phyloP scores from a whole-genome alignment of 2,329 filamentous ascomycete genomes.

The Diaporthe helianthi region DNA sequence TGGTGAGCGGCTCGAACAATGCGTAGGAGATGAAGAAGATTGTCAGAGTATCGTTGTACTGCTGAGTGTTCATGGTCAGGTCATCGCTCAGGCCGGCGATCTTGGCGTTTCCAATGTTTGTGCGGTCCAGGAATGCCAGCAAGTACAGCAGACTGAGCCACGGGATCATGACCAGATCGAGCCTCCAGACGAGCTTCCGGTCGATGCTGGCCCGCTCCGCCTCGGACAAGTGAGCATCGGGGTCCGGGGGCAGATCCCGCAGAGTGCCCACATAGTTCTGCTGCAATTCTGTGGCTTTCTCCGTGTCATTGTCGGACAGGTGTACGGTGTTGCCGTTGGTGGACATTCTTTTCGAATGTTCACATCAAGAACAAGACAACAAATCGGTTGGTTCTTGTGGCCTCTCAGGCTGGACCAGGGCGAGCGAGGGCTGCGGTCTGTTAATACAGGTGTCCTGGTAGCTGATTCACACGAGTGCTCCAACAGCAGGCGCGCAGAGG shows the following conservation, averaged over 20 bases:
- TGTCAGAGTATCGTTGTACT: slow-evolving; percentile 79
- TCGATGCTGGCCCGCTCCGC: slow-evolving; percentile 43
- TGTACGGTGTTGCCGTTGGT: background rate
- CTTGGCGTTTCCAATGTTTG: slow-evolving; percentile 78
- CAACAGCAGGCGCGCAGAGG: background rate
- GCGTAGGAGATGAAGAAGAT: slow-evolving; percentile 90
- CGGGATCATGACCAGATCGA: slow-evolving; percentile 46
- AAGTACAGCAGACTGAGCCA: slow-evolving; percentile 70
- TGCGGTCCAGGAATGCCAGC: slow-evolving; percentile 76
- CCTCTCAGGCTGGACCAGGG: background rate
- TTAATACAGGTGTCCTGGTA: background rate
- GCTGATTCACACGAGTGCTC: background rate
- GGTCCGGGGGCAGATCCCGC: slow-evolving; percentile 41
- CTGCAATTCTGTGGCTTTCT: slow-evolving; percentile 31
- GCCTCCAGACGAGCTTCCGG: slow-evolving; percentile 42
- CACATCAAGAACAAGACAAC: background rate
- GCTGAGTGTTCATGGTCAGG: slow-evolving; percentile 64
- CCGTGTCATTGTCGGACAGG: slow-evolving; percentile 33
- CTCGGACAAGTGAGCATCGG: slow-evolving; percentile 43
- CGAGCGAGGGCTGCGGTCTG: background rate
- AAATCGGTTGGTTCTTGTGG: background rate
- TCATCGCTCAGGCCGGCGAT: slow-evolving; percentile 61
- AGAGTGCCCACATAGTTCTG: slow-evolving; percentile 31
- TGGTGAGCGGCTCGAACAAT: slow-evolving; percentile 79
- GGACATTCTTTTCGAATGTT: slow-evolving; percentile 4